Base-by-base conservation (phyloP, 495 filamentous ascomycete genomes). In the Neurospora tetrasperma region DNA sequence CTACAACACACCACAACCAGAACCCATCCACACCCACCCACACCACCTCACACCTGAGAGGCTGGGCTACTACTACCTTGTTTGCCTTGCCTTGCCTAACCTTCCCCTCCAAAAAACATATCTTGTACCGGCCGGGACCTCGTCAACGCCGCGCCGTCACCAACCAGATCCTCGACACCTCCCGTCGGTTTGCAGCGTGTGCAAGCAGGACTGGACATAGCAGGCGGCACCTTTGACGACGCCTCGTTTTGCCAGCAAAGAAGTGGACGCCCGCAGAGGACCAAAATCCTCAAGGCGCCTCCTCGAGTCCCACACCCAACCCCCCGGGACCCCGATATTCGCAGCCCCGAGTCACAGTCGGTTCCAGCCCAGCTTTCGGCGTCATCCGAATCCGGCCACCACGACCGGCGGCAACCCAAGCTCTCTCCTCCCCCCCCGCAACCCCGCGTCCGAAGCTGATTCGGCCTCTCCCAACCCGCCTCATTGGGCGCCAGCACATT, bases 21-120 rank as follows among this genome's bases (percentile, higher is more conserved):
- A 62, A 62, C 23, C 46, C 44, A 59, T 59, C 48, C 54, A 54
- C 46, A 59, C 48, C 27, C 54, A 59, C 48, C 27, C 54, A 59
- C 48, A 27, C 54, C 54, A 62, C 54, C 54, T 62, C 54, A 62
- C 23, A 62, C 54, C 54, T 35, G 54, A 66, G 27, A 66, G 54
- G 54, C 54, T 66, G 54, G 54, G 54, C 54, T 35, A 18, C 54
- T 66, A 14, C 54, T 66, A 66, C 54, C 54, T 35, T 62, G 4
- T n/a, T n/a, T n/a, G 48, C 54, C 46, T 54, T 54, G 46, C 46
- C 54, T 62, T 62, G 54, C 54, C 54, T 66, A 66, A 66, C 54
- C 54, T 66, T 66, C 54, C 54, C 54, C 54, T 66, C 54, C 54
- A 66, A 66, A 62, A 66, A 66, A 66, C 54, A 66, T 66, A 66